Evolutionary conservation across 2,329 filamentous ascomycete genomes (phyloP).

Genomic region (Fusarium sp.): DNA sequence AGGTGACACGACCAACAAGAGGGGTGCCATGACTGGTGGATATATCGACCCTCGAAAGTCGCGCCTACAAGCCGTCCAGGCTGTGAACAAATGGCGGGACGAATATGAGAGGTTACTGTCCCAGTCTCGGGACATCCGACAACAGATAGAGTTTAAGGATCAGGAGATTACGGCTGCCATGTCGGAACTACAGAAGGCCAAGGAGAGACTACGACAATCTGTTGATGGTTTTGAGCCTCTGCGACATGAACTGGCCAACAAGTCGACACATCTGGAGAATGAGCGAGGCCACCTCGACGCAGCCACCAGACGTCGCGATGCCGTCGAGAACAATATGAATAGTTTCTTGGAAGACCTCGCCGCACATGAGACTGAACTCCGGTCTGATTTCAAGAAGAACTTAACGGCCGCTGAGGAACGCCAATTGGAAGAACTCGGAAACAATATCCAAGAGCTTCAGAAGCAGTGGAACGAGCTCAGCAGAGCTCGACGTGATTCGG

Average conservation of each 20-base stretch:
- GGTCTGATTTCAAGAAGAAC: constrained; percentile 91
- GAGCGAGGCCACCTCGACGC: constrained; percentile 79
- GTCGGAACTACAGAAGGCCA: constrained; percentile 84
- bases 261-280: constrained; percentile 79
- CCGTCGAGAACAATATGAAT: constrained; percentile 80
- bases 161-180: constrained; percentile 91
- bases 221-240: constrained; percentile 87
- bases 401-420: constrained; percentile 85
- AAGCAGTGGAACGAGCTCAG: constrained; percentile 82
- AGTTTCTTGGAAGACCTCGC: constrained; percentile 80
- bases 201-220: constrained; percentile 81
- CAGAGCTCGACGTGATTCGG: constrained; percentile 78
- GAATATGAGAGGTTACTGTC: constrained; percentile 77
- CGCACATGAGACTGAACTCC: constrained; percentile 83
- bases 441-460: constrained; percentile 78
- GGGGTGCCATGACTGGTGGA: constrained; percentile 94
- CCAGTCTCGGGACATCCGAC: constrained; percentile 74
- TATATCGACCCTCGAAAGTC: constrained; percentile 90
- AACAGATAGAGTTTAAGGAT: constrained; percentile 81
- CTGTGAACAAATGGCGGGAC: constrained; percentile 79
- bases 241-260: constrained; percentile 79
- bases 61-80: constrained; percentile 84
- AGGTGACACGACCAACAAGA: constrained; percentile 94
- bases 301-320: constrained; percentile 73
- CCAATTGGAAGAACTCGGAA: constrained; percentile 78